These are phyloP conservation scores for Eimeria sp. DNA, from an alignment of 169 alveolate species.

Conservation along the genomic window DNA sequence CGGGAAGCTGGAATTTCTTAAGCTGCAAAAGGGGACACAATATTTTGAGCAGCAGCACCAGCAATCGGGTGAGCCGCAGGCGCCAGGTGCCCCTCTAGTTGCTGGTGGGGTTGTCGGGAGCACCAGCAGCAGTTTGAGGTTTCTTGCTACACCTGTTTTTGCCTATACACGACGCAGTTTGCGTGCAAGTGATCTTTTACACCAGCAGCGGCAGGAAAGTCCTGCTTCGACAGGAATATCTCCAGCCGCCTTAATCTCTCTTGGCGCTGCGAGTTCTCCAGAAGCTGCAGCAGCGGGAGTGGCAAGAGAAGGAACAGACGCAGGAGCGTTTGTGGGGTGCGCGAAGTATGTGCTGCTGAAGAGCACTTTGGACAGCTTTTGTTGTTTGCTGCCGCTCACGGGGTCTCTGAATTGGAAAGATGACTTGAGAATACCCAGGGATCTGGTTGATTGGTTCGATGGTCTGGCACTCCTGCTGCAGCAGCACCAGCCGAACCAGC, in stretches of 20 bases:
- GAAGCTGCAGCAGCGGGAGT: neutral
- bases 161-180: slow-evolving; percentile 4
- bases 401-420: slow-evolving; percentile 80
- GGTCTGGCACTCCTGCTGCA: slow-evolving; percentile 76
- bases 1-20: slow-evolving; percentile 49
- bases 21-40: slow-evolving; percentile 33
- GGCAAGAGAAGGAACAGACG: neutral
- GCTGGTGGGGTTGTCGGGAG: neutral
- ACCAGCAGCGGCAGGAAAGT: slow-evolving; percentile 38
- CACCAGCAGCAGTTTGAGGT: slow-evolving; percentile 40
- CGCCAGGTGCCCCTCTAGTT: neutral
- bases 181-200: neutral
- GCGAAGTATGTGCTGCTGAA: slow-evolving; percentile 75
- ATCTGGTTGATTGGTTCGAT: slow-evolving; percentile 80
- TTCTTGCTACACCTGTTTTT: slow-evolving; percentile 52
- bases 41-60: slow-evolving; percentile 47
- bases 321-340: slow-evolving; percentile 41
- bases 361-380: slow-evolving; percentile 81
- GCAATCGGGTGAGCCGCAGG: slow-evolving; percentile 22
- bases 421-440: slow-evolving; percentile 78
- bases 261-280: slow-evolving; percentile 1
- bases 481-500: neutral
- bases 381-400: slow-evolving; percentile 81
- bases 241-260: neutral
- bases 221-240: neutral